Evolutionary conservation across 1,284 basidiomycete genomes (phyloP).

Genomic region (Tremellales sp.): DNA sequence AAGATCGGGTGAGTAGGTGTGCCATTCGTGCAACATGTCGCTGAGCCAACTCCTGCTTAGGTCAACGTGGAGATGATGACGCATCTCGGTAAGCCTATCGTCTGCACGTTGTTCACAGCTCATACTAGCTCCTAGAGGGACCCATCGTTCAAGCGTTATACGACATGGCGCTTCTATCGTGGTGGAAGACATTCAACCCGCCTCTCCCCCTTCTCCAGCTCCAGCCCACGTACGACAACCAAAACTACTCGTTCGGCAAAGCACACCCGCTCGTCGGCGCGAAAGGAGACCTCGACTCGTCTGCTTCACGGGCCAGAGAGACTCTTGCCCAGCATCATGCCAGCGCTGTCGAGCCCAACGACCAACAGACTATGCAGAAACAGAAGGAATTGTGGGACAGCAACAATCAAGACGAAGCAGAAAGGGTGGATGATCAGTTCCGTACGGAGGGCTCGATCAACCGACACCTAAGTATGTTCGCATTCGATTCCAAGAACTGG

Average conservation of each 20-base stretch:
- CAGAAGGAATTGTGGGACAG: slow-evolving; percentile 14
- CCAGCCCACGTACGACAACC: slow-evolving; percentile 29
- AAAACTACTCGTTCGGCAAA: slow-evolving; percentile 23
- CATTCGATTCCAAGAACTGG: neutral
- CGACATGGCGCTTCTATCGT: slow-evolving; percentile 65
- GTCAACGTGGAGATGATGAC: slow-evolving; percentile 65
- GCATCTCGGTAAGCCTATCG: slow-evolving; percentile 47
- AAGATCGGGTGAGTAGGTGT: slow-evolving; percentile 43
- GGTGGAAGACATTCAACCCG: slow-evolving; percentile 58
- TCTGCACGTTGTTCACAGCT: neutral
- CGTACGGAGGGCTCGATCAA: slow-evolving; percentile 8
- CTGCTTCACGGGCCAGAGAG: slow-evolving; percentile 15
- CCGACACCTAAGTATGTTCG: slow-evolving; percentile 21
- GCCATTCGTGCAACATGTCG: neutral
- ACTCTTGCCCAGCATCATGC: slow-evolving; percentile 24
- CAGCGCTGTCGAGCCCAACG: slow-evolving; percentile 6
- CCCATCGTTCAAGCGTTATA: slow-evolving; percentile 67
- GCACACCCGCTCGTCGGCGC: slow-evolving; percentile 17
- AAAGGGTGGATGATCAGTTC: slow-evolving; percentile 16
- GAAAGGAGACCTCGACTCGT: slow-evolving; percentile 22
- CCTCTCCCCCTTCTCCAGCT: slow-evolving; percentile 54
- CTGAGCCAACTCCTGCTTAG: slow-evolving; percentile 39
- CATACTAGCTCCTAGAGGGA: slow-evolving; percentile 51
- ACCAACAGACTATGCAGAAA: slow-evolving; percentile 5
- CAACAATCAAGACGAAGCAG: slow-evolving; percentile 16